A percentile compares a stretch with the other conserved stretches of the same genome.
phyloP scores from a whole-genome alignment of 2,329 filamentous ascomycete genomes.

The Nothopassalora personata region DNA sequence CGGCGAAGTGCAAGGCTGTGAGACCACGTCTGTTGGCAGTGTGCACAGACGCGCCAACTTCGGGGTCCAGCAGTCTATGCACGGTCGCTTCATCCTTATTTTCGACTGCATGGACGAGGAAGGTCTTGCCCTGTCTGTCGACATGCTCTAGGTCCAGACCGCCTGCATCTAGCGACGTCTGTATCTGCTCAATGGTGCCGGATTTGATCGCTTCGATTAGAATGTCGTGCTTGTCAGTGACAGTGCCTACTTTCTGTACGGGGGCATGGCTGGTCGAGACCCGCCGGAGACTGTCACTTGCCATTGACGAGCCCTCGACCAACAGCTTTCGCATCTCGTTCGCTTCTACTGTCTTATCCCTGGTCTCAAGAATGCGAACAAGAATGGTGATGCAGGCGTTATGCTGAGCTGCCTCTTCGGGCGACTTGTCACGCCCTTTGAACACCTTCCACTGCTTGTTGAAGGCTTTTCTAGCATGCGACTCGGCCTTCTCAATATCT shows the following conservation, averaged over 20 bases:
- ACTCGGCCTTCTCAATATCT: conserved; percentile 20
- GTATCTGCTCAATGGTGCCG: conserved; percentile 14
- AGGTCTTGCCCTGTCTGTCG: conserved; percentile 15
- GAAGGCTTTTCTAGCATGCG: conserved; percentile 18
- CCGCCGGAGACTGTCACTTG: conserved; percentile 10
- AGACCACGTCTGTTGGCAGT: conserved; percentile 8
- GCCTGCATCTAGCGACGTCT: conserved; percentile 4
- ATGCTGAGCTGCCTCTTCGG: conserved; percentile 10
- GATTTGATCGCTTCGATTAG: conserved; percentile 15
- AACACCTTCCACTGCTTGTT: conserved; percentile 11
- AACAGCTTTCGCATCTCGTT: conserved; percentile 10
- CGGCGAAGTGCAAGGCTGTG: conserved; percentile 21
- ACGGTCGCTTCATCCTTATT: conserved; percentile 14
- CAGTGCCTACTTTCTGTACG: conserved; percentile 4
- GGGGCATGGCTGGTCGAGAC: conserved; percentile 8
- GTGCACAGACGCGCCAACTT: conserved; percentile 17
- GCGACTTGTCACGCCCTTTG: neutral
- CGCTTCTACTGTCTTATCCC: conserved; percentile 20
- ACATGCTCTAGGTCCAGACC: conserved; percentile 15
- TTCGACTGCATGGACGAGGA: conserved; percentile 22
- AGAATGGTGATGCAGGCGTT: conserved; percentile 13
- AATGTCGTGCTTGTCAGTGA: conserved; percentile 14
- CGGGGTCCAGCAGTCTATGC: conserved; percentile 16
- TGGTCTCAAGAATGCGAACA: conserved; percentile 16
- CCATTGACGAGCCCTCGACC: conserved; percentile 4